These are phyloP conservation scores for Diaporthe sp. DNA, from an alignment of 2,329 filamentous ascomycete genomes.

Conservation along the genomic window DNA sequence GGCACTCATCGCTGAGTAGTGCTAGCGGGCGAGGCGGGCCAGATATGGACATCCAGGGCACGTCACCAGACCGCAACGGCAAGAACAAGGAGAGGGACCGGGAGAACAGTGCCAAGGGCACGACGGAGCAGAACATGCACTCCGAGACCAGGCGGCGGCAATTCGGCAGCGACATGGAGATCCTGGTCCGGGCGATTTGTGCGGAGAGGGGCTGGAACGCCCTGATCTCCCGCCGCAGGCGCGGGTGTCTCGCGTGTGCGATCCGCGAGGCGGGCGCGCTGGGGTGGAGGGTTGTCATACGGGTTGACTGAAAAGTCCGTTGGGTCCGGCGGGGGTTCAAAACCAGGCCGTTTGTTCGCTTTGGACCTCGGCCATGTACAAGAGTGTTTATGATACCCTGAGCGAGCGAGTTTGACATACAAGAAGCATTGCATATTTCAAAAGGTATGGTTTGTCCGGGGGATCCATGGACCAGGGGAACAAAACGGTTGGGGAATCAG, in stretches of 20 bases:
- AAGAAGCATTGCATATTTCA: not conserved
- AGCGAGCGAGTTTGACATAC: constrained; percentile 26
- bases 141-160: constrained; percentile 68
- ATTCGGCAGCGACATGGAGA: constrained; percentile 75
- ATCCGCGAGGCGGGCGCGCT: constrained; percentile 80
- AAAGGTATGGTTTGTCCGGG: not conserved
- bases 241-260: constrained; percentile 80
- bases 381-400: constrained; percentile 36
- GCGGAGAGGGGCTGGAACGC: constrained; percentile 82
- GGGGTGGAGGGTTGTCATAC: constrained; percentile 76
- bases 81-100: constrained; percentile 50
- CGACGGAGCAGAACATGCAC: constrained; percentile 65
- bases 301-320: constrained; percentile 59
- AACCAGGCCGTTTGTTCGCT: not conserved
- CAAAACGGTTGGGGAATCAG: not conserved
- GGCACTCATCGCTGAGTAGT: constrained; percentile 37
- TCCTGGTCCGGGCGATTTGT: constrained; percentile 79
- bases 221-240: constrained; percentile 73
- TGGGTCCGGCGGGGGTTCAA: not conserved
- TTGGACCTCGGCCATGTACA: constrained; percentile 1
- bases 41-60: constrained; percentile 8
- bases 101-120: constrained; percentile 39
- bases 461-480: not conserved
- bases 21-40: constrained; percentile 21
- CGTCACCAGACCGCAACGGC: constrained; percentile 43